These are phyloP conservation scores for fission yeast (Schizosaccharomyces pombe) DNA, from an alignment of 805 yeast genomes.

Conservation along the genomic window DNA sequence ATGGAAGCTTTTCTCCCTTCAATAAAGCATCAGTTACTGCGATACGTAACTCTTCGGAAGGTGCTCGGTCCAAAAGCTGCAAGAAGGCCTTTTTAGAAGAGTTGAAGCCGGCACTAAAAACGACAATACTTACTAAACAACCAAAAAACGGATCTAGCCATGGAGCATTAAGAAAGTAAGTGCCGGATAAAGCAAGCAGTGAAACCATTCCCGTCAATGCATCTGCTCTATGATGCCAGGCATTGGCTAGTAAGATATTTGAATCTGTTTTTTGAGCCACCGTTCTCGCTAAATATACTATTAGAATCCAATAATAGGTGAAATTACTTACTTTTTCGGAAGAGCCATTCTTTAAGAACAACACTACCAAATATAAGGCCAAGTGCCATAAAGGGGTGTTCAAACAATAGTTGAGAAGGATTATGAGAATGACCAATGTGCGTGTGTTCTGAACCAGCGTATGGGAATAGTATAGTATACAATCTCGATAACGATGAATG, in stretches of 20 bases:
- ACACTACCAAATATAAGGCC: slow-evolving; percentile 88
- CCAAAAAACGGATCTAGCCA: slow-evolving; percentile 93
- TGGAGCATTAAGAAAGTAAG: slow-evolving; percentile 45
- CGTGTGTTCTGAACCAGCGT: not conserved
- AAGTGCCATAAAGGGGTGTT: slow-evolving; percentile 70
- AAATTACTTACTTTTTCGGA: slow-evolving; percentile 28
- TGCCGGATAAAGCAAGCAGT: slow-evolving; percentile 62
- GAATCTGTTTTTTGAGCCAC: slow-evolving; percentile 62
- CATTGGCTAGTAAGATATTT: slow-evolving; percentile 80
- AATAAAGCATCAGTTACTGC: not conserved
- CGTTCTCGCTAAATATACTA: slow-evolving; percentile 24
- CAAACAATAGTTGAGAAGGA: slow-evolving; percentile 20
- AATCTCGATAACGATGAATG: slow-evolving; percentile 26
- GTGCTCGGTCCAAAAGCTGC: not conserved
- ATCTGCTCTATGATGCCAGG: slow-evolving; percentile 97
- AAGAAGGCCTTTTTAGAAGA: not conserved
- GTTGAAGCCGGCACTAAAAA: slow-evolving; percentile 62
- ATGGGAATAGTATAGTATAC: not conserved
- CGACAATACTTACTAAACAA: slow-evolving; percentile 52
- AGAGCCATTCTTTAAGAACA: slow-evolving; percentile 68
- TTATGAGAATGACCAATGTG: slow-evolving; percentile 25
- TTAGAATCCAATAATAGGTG: too few species aligned
- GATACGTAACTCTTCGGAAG: not conserved
- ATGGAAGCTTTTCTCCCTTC: not conserved
- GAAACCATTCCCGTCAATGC: slow-evolving; percentile 83